A percentile compares a stretch with the other conserved stretches of the same genome.
Conservation (phyloP, 352 stramenopile species). For the Pythium guiyangense region DNA sequence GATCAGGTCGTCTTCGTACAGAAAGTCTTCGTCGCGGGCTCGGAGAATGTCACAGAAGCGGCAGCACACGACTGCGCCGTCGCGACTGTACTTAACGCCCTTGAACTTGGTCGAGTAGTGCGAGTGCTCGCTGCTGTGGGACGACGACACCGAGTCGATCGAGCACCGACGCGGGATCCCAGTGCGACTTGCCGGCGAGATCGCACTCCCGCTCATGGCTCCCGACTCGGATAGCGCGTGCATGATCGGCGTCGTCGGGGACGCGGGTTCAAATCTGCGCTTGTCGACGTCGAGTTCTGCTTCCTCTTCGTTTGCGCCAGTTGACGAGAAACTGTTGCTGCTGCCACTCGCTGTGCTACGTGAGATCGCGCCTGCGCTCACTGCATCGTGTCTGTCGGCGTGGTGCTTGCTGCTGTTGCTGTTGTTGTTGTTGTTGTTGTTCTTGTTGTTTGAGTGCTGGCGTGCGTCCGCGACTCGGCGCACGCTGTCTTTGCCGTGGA, state of each 20-base stretch:
- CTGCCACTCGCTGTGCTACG: constrained; percentile 5
- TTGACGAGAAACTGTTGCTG: constrained; percentile 15
- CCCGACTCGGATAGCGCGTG: constrained; percentile 45
- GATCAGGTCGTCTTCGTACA: constrained; percentile 78
- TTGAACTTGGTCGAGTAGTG: constrained; percentile 56
- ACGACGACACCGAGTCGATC: constrained; percentile 14
- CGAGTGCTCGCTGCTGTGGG: constrained; percentile 18
- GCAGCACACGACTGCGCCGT: constrained; percentile 64
- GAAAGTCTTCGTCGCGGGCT: constrained; percentile 52
- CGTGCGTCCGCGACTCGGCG: not conserved
- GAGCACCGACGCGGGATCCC: constrained; percentile 11
- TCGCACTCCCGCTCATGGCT: constrained; percentile 17
- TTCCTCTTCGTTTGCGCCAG: constrained; percentile 6
- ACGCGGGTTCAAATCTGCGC: constrained; percentile 5
- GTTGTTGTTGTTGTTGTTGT: not conserved
- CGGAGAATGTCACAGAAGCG: constrained; percentile 84
- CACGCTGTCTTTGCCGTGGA: not conserved
- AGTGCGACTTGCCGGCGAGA: constrained; percentile 8
- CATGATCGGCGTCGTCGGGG: constrained; percentile 12
- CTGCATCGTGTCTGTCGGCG: not conserved
- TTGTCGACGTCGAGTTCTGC: constrained; percentile 7
- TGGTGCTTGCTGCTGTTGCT: not conserved
- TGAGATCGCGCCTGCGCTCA: not conserved
- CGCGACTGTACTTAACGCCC: constrained; percentile 61
- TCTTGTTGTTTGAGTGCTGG: not conserved